These are phyloP conservation scores for Globisporangium parvum DNA, from an alignment of 352 stramenopile genomes.

Conservation along the genomic window DNA sequence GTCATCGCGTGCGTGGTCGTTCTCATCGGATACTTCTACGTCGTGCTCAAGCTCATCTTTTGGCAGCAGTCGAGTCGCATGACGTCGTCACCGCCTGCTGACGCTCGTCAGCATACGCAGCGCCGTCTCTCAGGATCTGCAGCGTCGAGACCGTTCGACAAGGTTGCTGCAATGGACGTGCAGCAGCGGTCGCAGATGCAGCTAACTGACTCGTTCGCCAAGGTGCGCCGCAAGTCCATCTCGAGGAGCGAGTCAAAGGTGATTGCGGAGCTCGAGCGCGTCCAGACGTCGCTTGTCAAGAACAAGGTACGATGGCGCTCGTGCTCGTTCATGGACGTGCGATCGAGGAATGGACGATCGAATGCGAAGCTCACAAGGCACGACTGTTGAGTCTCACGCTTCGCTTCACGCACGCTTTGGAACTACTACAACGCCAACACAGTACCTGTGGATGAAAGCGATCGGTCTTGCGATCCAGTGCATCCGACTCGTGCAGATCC, in stretches of 20 bases:
- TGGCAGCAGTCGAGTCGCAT: conserved; percentile 12
- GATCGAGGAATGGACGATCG: not conserved
- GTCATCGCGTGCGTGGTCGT: conserved; percentile 2
- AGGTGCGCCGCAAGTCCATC: conserved; percentile 7
- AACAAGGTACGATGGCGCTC: conserved; percentile 10
- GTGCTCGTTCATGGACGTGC: too few relatives aligned
- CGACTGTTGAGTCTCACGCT: not conserved
- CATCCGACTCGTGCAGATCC: conserved; percentile 9
- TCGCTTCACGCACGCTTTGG: not conserved
- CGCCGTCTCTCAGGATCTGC: too few relatives aligned
- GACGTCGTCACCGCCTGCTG: not conserved
- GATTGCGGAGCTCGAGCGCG: conserved; percentile 6
- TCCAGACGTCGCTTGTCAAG: conserved; percentile 2
- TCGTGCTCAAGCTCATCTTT: conserved; percentile 10
- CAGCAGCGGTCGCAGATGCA: not conserved
- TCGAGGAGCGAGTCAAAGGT: conserved; percentile 3
- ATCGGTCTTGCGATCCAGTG: conserved; percentile 8
- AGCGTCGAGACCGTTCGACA: not conserved
- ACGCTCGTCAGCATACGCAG: not conserved
- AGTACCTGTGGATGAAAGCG: conserved; percentile 16
- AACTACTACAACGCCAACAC: not conserved
- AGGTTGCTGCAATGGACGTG: not conserved
- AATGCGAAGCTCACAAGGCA: too few relatives aligned
- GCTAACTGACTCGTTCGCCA: conserved; percentile 5
- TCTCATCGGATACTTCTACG: conserved; percentile 6